A percentile compares a stretch with the other conserved stretches of the same genome.
These are phyloP conservation scores for Amylocystis lapponica DNA, from an alignment of 768 basidiomycete species.

Conservation along the genomic window DNA sequence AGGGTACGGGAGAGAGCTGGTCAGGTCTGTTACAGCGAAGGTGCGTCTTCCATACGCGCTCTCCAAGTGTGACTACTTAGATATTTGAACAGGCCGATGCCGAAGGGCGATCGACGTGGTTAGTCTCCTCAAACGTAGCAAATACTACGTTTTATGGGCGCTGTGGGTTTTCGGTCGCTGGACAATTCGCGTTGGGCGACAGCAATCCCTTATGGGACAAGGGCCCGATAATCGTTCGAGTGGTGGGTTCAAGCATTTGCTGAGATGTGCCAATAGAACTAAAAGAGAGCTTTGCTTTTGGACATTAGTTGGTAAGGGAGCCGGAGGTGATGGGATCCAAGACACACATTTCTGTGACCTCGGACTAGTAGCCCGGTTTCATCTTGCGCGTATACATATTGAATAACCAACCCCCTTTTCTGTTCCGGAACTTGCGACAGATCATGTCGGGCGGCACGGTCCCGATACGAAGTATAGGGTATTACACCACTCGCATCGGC, in stretches of 20 bases:
- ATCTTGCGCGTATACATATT: too few relatives aligned
- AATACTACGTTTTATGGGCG: slow-evolving; percentile 14
- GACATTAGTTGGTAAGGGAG: neutral
- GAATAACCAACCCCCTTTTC: too few relatives aligned
- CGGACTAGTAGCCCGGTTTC: too few relatives aligned
- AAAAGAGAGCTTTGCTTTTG: neutral
- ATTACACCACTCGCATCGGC: too few relatives aligned
- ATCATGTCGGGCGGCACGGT: too few relatives aligned
- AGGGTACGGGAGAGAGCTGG: slow-evolving; percentile 1
- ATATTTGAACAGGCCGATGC: slow-evolving; percentile 10
- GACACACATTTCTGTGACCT: too few relatives aligned
- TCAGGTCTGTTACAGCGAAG: neutral
- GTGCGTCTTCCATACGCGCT: neutral
- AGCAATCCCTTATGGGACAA: slow-evolving; percentile 13
- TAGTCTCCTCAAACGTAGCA: slow-evolving; percentile 8
- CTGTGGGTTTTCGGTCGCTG: slow-evolving; percentile 10
- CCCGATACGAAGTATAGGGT: too few relatives aligned
- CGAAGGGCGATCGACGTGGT: slow-evolving; percentile 6
- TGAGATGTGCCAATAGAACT: neutral
- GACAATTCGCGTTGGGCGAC: slow-evolving; percentile 6
- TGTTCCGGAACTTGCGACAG: too few relatives aligned
- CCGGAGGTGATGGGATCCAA: too few relatives aligned
- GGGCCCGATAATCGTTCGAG: slow-evolving; percentile 5
- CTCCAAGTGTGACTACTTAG: neutral
- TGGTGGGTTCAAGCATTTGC: slow-evolving; percentile 6